Base-by-base conservation (phyloP, 2,329 filamentous ascomycete species). In the Penicillium palitans region DNA sequence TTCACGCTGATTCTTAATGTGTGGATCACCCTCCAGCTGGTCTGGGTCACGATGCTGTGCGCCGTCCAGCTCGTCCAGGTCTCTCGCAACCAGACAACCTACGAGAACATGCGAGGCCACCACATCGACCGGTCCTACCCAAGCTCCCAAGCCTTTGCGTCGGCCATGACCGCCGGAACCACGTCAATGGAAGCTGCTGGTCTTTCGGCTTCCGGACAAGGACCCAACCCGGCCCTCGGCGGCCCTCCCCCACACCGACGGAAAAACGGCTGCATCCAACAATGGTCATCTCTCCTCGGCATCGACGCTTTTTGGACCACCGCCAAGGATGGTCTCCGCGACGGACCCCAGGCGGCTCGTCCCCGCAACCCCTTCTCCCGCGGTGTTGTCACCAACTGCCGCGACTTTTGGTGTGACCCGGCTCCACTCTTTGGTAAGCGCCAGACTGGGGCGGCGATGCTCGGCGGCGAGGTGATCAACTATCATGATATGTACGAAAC, bases 41-140 rank as follows among this genome's bases (percentile, higher is more conserved):
- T 91, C 21, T 99, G 95, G 95, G 91, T 98, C 3, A 88, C 89
- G n/a, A 98, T 99, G 93, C 87, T 99, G 35, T 83, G 97, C 59
- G 89, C 92, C 63, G 96, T 98, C 6, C 96, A 99, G 73, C 87
- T 97, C 52, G 83, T 97, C 51, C 95, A 99, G 72, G 88, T 99
- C 52, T 90, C 92, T 0, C 87, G 92, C 61, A 96, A 93, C 57
- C 89, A 96, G 81, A 99, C 95, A 1, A 99, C 95, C 0, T 98
- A 90, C 76, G 95, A 99, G 76, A 96, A 93, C 74, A 98, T 99
- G 93, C 87, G 88, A 62, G 89, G 91, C 51, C 83, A 92, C 61
- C 83, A 87, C 58, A 82, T 89, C 61, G 81, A 80, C 55, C 75
- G 80, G 53, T 81, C 80, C 40, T 78, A 80, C 61, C 80, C 78